A percentile compares a stretch with the other conserved stretches of the same genome.
Evolutionary conservation across 2,329 filamentous ascomycete species (phyloP).

Genomic region (Chaetomium globosum): DNA sequence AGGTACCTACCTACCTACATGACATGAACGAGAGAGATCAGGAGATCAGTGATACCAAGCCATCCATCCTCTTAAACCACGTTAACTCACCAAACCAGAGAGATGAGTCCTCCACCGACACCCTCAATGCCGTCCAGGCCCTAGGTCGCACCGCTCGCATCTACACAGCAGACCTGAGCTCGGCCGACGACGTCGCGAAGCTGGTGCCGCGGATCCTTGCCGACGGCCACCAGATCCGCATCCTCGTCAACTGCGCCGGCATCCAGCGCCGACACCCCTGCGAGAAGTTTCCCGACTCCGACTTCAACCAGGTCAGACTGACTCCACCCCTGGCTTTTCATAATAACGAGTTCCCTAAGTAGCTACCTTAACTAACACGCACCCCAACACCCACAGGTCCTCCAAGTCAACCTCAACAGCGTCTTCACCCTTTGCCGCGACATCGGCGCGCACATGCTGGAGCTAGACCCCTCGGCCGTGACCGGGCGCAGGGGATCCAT

Average conservation of each 20-base stretch:
- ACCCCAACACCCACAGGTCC: constrained; percentile 49
- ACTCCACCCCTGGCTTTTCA: neutral
- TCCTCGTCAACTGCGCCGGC: constrained; percentile 84
- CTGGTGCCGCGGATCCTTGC: constrained; percentile 64
- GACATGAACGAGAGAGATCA: constrained; percentile 2
- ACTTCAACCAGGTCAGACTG: constrained; percentile 69
- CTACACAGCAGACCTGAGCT: constrained; percentile 71
- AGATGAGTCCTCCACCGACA: constrained; percentile 48
- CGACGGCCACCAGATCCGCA: constrained; percentile 67
- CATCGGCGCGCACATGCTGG: constrained; percentile 76
- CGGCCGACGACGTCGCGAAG: constrained; percentile 59
- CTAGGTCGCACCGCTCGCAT: constrained; percentile 68
- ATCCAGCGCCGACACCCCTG: constrained; percentile 80
- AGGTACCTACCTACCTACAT: no score
- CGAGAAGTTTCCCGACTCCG: constrained; percentile 71
- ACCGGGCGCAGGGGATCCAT: constrained; percentile 67
- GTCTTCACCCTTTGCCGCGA: constrained; percentile 80
- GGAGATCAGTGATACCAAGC: neutral
- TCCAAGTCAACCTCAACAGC: constrained; percentile 83
- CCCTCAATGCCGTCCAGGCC: constrained; percentile 63
- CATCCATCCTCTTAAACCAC: neutral
- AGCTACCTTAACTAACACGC: neutral
- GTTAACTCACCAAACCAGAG: constrained; percentile 36
- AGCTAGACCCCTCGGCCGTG: constrained; percentile 50
- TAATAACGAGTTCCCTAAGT: no score